Conservation (phyloP, 2,329 filamentous ascomycete genomes). For the Diplocarpon mali region DNA sequence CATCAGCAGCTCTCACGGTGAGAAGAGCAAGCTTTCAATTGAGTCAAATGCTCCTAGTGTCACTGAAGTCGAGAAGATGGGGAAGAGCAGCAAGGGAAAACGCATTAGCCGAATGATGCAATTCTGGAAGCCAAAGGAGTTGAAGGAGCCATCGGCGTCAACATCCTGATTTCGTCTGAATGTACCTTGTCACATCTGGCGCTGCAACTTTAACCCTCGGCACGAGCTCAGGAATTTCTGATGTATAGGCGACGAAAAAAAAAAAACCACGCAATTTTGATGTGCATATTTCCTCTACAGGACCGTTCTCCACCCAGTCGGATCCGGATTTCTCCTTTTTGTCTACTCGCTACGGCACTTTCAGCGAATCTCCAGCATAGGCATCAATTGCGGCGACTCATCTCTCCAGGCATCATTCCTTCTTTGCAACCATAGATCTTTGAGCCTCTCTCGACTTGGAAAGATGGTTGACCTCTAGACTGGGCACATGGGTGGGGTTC, state of each 20-base stretch:
- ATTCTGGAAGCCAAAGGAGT: constrained; percentile 53
- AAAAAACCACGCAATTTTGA: constrained; percentile 20
- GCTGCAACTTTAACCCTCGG: background rate
- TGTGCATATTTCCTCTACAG: constrained; percentile 20
- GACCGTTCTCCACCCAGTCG: constrained; percentile 5
- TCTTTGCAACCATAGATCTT: constrained; percentile 11
- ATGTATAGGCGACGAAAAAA: constrained; percentile 19
- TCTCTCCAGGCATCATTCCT: constrained; percentile 8
- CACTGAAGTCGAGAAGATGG: constrained; percentile 44
- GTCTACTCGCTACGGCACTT: constrained; percentile 17
- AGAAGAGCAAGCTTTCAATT: constrained; percentile 63
- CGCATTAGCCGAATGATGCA: constrained; percentile 65
- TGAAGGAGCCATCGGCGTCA: constrained; percentile 1
- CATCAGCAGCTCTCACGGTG: constrained; percentile 63
- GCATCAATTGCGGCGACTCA: constrained; percentile 10
- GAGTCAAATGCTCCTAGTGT: constrained; percentile 40
- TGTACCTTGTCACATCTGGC: background rate
- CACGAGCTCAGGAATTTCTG: constrained; percentile 9
- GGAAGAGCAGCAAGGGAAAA: constrained; percentile 53
- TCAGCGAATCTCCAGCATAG: constrained; percentile 23
- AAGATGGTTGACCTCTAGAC: constrained; percentile 13
- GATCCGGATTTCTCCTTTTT: constrained; percentile 12
- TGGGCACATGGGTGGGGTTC: constrained; percentile 9
- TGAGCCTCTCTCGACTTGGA: constrained; percentile 15
- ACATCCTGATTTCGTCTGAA: background rate